phyloP scores from a whole-genome alignment of 495 filamentous ascomycete species.

The Articulospora tetracladia region DNA sequence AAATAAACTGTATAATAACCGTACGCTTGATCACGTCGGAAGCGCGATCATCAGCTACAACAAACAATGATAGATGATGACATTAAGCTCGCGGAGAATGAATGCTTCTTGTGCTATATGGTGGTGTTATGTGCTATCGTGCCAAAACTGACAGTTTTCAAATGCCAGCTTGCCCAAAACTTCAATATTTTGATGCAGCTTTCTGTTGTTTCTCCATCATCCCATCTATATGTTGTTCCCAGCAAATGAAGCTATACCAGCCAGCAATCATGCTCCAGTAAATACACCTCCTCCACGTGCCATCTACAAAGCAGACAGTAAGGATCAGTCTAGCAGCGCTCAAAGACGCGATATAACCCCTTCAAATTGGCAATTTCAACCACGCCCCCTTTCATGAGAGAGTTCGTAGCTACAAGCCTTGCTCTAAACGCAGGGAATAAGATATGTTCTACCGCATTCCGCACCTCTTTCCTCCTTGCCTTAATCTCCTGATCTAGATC shows the following conservation, averaged over 20 bases:
- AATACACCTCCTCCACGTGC: too few relatives aligned
- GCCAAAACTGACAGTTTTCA: not conserved
- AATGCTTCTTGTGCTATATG: conserved; percentile 31
- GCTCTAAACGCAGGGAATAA: conserved; percentile 82
- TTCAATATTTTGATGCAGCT: not conserved
- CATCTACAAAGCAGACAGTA: too few relatives aligned
- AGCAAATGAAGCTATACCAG: not conserved
- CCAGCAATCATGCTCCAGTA: not conserved
- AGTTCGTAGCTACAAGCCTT: conserved; percentile 77
- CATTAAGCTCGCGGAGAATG: conserved; percentile 2
- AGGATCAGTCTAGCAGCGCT: conserved; percentile 86
- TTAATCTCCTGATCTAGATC: conserved; percentile 47
- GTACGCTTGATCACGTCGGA: conserved; percentile 17
- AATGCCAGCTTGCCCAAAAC: not conserved
- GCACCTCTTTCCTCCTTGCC: conserved; percentile 52
- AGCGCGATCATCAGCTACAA: conserved; percentile 16
- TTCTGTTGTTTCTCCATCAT: not conserved
- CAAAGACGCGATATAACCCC: conserved; percentile 95
- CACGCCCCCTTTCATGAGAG: conserved; percentile 67
- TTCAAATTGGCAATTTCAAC: conserved; percentile 93
- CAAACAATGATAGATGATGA: conserved; percentile 21
- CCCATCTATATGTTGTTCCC: not conserved
- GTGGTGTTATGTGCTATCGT: not conserved
- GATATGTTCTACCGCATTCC: conserved; percentile 61
- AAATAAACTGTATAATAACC: conserved; percentile 29